Conservation (phyloP, 2,329 filamentous ascomycete genomes). For the Sclerotinia nivalis region DNA sequence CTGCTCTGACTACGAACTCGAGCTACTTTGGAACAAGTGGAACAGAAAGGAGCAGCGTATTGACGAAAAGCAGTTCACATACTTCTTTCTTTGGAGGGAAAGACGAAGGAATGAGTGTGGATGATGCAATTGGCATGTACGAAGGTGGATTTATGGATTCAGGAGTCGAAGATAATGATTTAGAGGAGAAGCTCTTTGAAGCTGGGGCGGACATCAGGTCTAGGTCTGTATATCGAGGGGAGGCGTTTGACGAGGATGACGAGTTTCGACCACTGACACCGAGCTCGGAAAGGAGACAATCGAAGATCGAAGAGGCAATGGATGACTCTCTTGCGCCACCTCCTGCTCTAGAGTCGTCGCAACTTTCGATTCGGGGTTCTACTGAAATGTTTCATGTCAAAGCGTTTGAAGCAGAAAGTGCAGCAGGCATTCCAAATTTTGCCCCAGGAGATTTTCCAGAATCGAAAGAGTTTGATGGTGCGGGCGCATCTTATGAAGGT, state of each 20-base stretch:
- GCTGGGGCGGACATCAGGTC: conserved; percentile 8
- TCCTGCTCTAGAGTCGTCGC: conserved; percentile 3
- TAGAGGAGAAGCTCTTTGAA: conserved; percentile 18
- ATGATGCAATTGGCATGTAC: conserved; percentile 71
- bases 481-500: conserved; percentile 23
- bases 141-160: conserved; percentile 61
- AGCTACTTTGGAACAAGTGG: conserved; percentile 60
- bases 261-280: conserved; percentile 29
- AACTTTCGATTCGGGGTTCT: conserved; percentile 43
- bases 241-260: conserved; percentile 16
- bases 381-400: conserved; percentile 45
- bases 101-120: conserved; percentile 61
- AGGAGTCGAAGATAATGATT: conserved; percentile 45
- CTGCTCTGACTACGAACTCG: conserved; percentile 59
- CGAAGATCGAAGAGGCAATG: conserved; percentile 34
- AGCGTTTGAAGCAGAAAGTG: conserved; percentile 46
- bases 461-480: conserved; percentile 20
- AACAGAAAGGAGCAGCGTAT: conserved; percentile 79
- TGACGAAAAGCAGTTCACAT: conserved; percentile 76
- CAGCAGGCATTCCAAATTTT: conserved; percentile 38
- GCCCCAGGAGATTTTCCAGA: not conserved
- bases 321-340: conserved; percentile 30
- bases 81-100: conserved; percentile 55
- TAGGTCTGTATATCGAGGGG: not conserved
- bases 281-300: conserved; percentile 32